phyloP scores from a whole-genome alignment of 164 flowering plant genomes.

The Vitis labrusca region DNA sequence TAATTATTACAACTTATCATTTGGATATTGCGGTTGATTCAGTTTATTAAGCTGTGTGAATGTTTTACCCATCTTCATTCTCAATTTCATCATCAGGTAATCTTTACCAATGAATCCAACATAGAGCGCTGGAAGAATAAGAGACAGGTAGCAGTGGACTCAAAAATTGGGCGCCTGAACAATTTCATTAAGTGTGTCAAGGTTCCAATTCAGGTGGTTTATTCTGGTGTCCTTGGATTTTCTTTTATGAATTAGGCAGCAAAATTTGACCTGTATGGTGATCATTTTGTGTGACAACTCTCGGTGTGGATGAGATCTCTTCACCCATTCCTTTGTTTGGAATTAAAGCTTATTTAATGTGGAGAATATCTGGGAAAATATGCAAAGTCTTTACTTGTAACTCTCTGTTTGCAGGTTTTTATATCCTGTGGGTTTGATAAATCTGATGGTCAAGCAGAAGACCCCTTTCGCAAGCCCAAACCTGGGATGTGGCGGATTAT shows the following conservation, averaged over 20 bases:
- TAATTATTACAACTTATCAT: too few relatives aligned
- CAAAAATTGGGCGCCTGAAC: conserved; percentile 78
- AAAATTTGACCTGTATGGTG: too few relatives aligned
- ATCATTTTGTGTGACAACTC: too few relatives aligned
- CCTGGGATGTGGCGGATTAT: conserved; percentile 92
- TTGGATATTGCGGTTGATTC: too few relatives aligned
- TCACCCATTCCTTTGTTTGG: too few relatives aligned
- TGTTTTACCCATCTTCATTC: too few relatives aligned
- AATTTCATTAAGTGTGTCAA: conserved; percentile 64
- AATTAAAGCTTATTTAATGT: not conserved
- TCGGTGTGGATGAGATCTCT: too few relatives aligned
- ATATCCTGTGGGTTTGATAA: conserved; percentile 79
- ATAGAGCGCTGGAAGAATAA: conserved; percentile 92
- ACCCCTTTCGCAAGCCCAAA: conserved; percentile 81
- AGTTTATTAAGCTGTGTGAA: too few relatives aligned
- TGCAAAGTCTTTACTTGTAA: not conserved
- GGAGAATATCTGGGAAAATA: not conserved
- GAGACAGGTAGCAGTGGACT: conserved; percentile 86
- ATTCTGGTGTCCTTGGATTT: not conserved
- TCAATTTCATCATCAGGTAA: conserved; percentile 48
- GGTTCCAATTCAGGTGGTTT: conserved; percentile 77
- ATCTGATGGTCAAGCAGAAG: conserved; percentile 43
- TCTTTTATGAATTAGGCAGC: too few relatives aligned
- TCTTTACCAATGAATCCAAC: conserved; percentile 93
- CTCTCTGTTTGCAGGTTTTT: conserved; percentile 64